Evolutionary conservation across 2,329 filamentous ascomycete species (phyloP).

Genomic region (Ascochyta fabae): DNA sequence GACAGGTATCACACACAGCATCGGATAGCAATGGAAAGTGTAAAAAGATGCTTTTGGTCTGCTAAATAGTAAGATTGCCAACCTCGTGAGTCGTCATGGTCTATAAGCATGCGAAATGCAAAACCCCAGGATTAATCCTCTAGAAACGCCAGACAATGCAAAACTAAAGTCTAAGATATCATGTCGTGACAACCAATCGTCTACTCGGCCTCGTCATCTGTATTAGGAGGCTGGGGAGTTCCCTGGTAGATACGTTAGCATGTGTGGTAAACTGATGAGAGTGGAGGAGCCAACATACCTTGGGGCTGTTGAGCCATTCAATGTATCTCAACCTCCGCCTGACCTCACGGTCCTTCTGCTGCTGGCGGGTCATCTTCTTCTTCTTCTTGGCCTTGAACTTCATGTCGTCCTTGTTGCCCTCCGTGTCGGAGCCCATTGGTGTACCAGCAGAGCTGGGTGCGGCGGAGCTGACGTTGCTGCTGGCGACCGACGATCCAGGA

Average conservation of each 20-base stretch:
- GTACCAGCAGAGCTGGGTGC: slow-evolving; percentile 58
- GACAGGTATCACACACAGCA: too few relatives aligned
- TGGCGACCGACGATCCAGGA: slow-evolving; percentile 66
- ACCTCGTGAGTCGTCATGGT: slow-evolving; percentile 18
- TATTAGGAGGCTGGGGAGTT: slow-evolving; percentile 50
- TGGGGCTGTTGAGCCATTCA: slow-evolving; percentile 76
- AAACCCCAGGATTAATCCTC: slow-evolving; percentile 15
- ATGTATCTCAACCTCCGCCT: slow-evolving; percentile 84
- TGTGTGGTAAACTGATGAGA: background rate
- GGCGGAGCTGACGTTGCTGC: slow-evolving; percentile 48
- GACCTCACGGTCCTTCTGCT: slow-evolving; percentile 91
- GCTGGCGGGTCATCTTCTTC: slow-evolving; percentile 98
- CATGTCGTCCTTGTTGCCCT: slow-evolving; percentile 77
- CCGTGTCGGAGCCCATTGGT: slow-evolving; percentile 79
- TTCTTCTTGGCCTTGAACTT: slow-evolving; percentile 94
- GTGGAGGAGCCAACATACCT: slow-evolving; percentile 36
- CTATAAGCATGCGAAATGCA: slow-evolving; percentile 16
- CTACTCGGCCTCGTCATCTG: slow-evolving; percentile 49
- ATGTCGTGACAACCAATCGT: slow-evolving; percentile 13
- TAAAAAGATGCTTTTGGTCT: slow-evolving; percentile 18
- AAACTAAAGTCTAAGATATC: slow-evolving; percentile 29
- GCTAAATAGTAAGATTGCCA: slow-evolving; percentile 18
- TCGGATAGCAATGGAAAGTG: background rate
- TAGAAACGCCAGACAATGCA: slow-evolving; percentile 26
- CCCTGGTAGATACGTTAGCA: slow-evolving; percentile 41